Conservation (phyloP, 768 basidiomycete genomes). For the Psilocybe sp. region DNA sequence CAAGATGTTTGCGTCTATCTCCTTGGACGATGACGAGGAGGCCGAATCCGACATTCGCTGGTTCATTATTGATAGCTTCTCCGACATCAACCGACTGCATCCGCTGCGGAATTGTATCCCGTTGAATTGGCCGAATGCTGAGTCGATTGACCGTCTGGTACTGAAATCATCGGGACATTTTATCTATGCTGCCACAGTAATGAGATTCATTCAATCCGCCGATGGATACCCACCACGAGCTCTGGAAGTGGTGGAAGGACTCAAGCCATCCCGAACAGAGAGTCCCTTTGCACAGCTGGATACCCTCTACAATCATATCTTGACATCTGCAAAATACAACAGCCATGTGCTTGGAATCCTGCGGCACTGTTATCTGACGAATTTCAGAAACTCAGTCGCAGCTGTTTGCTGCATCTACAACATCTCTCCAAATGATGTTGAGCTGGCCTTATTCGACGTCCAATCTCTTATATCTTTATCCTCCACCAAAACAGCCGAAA, state of each 20-base stretch:
- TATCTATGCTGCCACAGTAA: conserved; percentile 10
- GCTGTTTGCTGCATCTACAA: no score
- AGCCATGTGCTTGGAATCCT: no score
- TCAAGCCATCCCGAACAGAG: neutral
- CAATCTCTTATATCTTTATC: no score
- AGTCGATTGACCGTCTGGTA: neutral
- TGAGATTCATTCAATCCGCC: conserved; percentile 3
- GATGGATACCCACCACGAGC: neutral
- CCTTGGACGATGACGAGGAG: conserved; percentile 2
- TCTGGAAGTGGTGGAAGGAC: neutral
- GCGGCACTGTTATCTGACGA: no score
- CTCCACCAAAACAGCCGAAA: no score
- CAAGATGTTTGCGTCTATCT: neutral
- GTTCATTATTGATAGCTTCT: conserved; percentile 2
- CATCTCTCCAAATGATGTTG: no score
- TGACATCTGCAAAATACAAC: neutral
- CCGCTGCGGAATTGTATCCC: conserved; percentile 1
- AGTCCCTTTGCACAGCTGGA: conserved; percentile 3
- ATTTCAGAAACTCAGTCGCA: no score
- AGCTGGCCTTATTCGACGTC: no score
- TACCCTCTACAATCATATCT: conserved; percentile 1
- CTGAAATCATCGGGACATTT: conserved; percentile 10
- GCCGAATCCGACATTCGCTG: conserved; percentile 3
- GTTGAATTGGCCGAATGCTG: neutral
- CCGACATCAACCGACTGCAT: conserved; percentile 2